Conservation (phyloP, 2,329 filamentous ascomycete genomes). For the Trichoderma sp. region DNA sequence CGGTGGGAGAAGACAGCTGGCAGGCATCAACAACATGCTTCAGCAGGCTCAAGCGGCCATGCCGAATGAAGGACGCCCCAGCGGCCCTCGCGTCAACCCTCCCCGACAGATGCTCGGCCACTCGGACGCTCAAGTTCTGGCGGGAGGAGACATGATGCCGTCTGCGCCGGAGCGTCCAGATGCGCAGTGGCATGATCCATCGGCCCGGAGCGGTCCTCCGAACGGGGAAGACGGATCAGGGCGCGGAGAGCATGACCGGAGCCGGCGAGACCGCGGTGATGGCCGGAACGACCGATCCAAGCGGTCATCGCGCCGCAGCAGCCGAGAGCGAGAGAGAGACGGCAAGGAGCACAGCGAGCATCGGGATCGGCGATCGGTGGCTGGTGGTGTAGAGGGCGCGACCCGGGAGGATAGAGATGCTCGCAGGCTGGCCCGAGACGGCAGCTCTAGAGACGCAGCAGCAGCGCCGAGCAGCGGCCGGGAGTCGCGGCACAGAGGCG, state of each 20-base stretch:
- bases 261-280: slow-evolving; percentile 50
- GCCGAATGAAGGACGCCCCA: slow-evolving; percentile 43
- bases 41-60: slow-evolving; percentile 53
- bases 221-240: slow-evolving; percentile 40
- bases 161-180: slow-evolving; percentile 55
- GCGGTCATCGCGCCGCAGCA: slow-evolving; percentile 51
- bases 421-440: slow-evolving; percentile 38
- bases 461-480: slow-evolving; percentile 38
- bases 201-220: slow-evolving; percentile 33
- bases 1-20: slow-evolving; percentile 57
- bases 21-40: slow-evolving; percentile 61
- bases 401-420: slow-evolving; percentile 42
- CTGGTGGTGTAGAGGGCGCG: slow-evolving; percentile 35
- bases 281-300: slow-evolving; percentile 45
- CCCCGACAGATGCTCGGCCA: slow-evolving; percentile 50
- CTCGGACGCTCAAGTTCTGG: slow-evolving; percentile 60
- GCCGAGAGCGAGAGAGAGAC: slow-evolving; percentile 55
- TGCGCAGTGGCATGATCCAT: slow-evolving; percentile 44
- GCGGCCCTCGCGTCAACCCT: slow-evolving; percentile 42
- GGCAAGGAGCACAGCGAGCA: slow-evolving; percentile 50
- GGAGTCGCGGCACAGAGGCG: slow-evolving; percentile 40
- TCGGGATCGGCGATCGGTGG: slow-evolving; percentile 47
- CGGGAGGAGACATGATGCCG: slow-evolving; percentile 54
- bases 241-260: slow-evolving; percentile 47
- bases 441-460: slow-evolving; percentile 37